phyloP scores from a whole-genome alignment of 495 filamentous ascomycete species.

The Apiosordaria backusii region DNA sequence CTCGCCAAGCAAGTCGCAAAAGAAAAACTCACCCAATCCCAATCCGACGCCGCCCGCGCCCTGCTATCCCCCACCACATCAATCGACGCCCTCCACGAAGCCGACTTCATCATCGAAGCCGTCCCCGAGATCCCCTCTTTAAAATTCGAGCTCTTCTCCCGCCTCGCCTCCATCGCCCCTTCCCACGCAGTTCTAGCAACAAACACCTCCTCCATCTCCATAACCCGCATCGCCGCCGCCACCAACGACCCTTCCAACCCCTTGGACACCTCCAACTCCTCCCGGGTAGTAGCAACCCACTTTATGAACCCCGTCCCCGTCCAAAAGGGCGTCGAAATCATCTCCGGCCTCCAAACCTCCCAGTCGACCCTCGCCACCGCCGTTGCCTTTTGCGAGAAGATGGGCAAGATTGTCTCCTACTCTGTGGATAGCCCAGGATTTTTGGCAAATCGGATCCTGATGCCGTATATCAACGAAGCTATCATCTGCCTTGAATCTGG shows the following conservation, averaged over 20 bases:
- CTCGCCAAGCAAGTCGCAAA: conserved; percentile 90
- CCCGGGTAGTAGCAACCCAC: conserved; percentile 90
- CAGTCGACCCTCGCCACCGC: conserved; percentile 74
- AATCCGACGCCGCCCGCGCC: conserved; percentile 65
- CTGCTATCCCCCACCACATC: conserved; percentile 66
- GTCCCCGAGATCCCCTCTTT: conserved; percentile 88
- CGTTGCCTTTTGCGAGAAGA: conserved; percentile 79
- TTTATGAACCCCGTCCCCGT: conserved; percentile 99
- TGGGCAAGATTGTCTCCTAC: conserved; percentile 88
- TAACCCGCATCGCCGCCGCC: conserved; percentile 90
- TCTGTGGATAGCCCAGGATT: conserved; percentile 92
- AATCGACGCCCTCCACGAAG: conserved; percentile 72
- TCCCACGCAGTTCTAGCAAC: conserved; percentile 89
- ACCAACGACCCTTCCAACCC: conserved; percentile 61
- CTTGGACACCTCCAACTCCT: conserved; percentile 73
- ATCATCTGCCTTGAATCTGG: conserved; percentile 95
- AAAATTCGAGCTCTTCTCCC: conserved; percentile 82
- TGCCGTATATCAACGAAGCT: conserved; percentile 99
- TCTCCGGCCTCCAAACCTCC: conserved; percentile 88
- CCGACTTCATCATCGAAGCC: conserved; percentile 98
- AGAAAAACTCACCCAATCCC: conserved; percentile 70
- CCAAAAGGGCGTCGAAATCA: conserved; percentile 97
- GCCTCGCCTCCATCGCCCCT: conserved; percentile 79
- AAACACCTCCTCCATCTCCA: conserved; percentile 96
- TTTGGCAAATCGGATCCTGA: conserved; percentile 92